phyloP scores from a whole-genome alignment of 2,329 filamentous ascomycete genomes.

The Penicillium sp. region DNA sequence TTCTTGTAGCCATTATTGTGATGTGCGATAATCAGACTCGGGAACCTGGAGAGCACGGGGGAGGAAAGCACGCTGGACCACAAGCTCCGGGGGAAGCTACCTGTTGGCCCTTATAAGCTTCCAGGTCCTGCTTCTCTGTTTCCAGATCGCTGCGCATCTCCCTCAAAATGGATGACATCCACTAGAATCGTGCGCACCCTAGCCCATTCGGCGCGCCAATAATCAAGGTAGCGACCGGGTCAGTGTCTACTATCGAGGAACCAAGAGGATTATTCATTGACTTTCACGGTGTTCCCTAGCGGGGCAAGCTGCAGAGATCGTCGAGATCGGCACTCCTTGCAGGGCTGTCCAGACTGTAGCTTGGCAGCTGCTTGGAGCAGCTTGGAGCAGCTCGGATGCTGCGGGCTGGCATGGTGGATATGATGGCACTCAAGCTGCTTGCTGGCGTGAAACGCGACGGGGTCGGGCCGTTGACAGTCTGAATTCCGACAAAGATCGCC shows the following conservation, averaged over 20 bases:
- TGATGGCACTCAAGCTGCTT: background rate
- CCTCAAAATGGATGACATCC: background rate
- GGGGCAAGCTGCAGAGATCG: background rate
- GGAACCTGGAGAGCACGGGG: background rate
- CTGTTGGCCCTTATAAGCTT: background rate
- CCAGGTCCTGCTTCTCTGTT: background rate
- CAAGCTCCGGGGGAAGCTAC: background rate
- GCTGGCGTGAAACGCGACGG: background rate
- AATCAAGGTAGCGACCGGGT: background rate
- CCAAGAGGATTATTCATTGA: background rate
- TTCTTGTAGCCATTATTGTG: constrained; percentile 16
- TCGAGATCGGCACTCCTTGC: constrained; percentile 7
- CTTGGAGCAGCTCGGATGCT: background rate
- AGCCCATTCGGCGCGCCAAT: background rate
- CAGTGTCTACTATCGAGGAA: background rate
- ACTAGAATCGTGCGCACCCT: background rate
- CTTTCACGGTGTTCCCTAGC: background rate
- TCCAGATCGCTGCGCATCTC: background rate
- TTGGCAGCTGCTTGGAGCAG: background rate
- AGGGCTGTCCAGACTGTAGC: background rate
- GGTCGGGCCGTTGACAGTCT: background rate
- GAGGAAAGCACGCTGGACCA: background rate
- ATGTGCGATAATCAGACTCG: too few relatives aligned
- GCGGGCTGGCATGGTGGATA: background rate
- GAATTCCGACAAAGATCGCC: background rate